Conservation (phyloP, 257 asterid species). For the Solanum corneliomulleri region DNA sequence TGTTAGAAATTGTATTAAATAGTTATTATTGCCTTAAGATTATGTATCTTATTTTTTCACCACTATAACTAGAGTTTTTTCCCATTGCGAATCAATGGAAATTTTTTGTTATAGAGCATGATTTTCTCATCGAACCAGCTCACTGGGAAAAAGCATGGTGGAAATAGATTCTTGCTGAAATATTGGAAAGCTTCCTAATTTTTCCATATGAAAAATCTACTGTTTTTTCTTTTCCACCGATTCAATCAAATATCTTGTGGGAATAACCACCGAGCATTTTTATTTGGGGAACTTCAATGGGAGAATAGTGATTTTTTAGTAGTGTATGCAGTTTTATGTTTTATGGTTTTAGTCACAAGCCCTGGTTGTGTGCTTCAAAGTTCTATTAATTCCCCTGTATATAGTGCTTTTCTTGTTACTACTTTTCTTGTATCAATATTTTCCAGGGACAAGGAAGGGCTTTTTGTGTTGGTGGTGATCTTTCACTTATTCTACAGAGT, state of each 20-base stretch:
- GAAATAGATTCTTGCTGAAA: background rate
- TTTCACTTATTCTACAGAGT: constrained; percentile 51
- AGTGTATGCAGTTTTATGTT: background rate
- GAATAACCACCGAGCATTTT: no score
- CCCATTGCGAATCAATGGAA: background rate
- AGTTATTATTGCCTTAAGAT: background rate
- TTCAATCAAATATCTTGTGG: background rate
- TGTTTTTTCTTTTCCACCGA: no score
- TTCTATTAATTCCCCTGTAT: background rate
- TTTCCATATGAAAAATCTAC: background rate
- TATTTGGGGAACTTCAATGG: background rate
- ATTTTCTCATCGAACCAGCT: background rate
- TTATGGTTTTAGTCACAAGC: background rate
- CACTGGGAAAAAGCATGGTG: background rate
- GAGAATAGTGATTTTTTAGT: background rate
- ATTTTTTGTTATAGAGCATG: background rate
- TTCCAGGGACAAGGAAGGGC: constrained; percentile 71
- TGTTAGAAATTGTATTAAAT: background rate
- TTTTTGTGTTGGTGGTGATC: constrained; percentile 96
- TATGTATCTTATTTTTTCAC: background rate
- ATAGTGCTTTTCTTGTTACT: background rate
- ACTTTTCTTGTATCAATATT: background rate
- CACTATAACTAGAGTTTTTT: background rate
- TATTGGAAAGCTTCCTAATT: no score
- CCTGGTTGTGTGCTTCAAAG: background rate